These are phyloP conservation scores for Porodaedalea pini DNA, from an alignment of 1,284 basidiomycete genomes.

Conservation along the genomic window DNA sequence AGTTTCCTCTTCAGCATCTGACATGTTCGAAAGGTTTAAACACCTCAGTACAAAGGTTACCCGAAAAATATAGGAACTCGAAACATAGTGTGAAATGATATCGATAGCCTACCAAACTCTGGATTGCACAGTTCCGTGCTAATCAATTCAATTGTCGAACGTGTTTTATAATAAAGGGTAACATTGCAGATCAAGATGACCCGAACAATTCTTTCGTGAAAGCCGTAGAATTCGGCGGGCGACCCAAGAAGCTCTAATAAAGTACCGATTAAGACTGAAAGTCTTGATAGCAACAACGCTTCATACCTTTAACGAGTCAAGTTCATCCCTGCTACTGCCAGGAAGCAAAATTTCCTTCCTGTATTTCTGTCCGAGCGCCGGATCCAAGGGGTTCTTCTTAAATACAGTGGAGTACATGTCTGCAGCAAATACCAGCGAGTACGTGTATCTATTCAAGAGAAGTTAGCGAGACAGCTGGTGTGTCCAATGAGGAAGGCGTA, in stretches of 20 bases:
- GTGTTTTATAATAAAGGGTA: too few relatives aligned
- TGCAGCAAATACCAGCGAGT: slow-evolving; percentile 70
- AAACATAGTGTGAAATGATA: too few relatives aligned
- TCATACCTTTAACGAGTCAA: slow-evolving; percentile 50
- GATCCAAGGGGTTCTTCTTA: slow-evolving; percentile 69
- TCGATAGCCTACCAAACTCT: too few relatives aligned
- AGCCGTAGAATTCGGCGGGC: slow-evolving; percentile 71
- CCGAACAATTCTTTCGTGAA: slow-evolving; percentile 43
- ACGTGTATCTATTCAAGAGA: slow-evolving; percentile 48
- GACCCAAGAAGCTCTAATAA: slow-evolving; percentile 67
- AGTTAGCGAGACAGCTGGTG: not conserved
- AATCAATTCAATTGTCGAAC: too few relatives aligned
- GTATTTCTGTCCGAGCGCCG: slow-evolving; percentile 50
- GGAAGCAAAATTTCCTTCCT: slow-evolving; percentile 51
- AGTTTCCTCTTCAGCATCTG: too few relatives aligned
- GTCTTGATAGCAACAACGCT: not conserved
- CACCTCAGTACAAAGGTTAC: too few relatives aligned
- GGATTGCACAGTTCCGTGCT: too few relatives aligned
- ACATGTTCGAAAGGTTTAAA: too few relatives aligned
- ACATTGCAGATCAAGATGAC: not conserved
- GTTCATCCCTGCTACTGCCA: slow-evolving; percentile 57
- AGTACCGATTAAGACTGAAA: not conserved
- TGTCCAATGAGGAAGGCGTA: slow-evolving; percentile 27
- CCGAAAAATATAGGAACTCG: too few relatives aligned
- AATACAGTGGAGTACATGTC: slow-evolving; percentile 84